Conservation (phyloP, 2,329 filamentous ascomycete genomes). For the Cercospora sojina region DNA sequence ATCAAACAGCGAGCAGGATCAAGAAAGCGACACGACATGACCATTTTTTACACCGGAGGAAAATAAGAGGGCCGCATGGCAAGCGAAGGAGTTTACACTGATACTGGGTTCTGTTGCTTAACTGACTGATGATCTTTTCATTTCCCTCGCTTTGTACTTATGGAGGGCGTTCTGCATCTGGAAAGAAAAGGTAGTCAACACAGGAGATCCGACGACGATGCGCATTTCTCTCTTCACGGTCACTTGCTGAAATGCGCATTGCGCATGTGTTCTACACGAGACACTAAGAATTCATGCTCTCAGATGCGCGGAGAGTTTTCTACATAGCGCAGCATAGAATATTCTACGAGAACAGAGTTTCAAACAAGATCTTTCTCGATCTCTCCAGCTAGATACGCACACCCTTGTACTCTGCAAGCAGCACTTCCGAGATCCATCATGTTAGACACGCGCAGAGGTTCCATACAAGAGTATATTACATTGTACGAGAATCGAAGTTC, state of each 20-base stretch:
- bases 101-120: background rate
- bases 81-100: background rate
- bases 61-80: background rate
- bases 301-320: background rate
- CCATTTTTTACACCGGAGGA: background rate
- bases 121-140: background rate
- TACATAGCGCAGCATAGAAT: background rate
- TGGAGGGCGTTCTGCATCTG: background rate
- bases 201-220: background rate
- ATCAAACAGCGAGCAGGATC: constrained; percentile 1
- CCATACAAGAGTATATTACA: background rate
- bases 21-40: background rate
- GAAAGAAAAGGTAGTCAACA: background rate
- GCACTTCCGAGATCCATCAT: background rate
- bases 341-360: background rate
- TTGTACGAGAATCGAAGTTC: background rate
- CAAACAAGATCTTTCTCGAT: background rate
- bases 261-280: background rate
- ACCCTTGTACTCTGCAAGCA: no score
- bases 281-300: background rate
- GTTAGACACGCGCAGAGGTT: background rate
- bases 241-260: background rate
- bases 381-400: no score
- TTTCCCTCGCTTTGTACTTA: background rate
- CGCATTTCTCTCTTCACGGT: background rate